Evolutionary conservation across 169 alveolate species (phyloP).

Genomic region (Miamiensis avidus): DNA sequence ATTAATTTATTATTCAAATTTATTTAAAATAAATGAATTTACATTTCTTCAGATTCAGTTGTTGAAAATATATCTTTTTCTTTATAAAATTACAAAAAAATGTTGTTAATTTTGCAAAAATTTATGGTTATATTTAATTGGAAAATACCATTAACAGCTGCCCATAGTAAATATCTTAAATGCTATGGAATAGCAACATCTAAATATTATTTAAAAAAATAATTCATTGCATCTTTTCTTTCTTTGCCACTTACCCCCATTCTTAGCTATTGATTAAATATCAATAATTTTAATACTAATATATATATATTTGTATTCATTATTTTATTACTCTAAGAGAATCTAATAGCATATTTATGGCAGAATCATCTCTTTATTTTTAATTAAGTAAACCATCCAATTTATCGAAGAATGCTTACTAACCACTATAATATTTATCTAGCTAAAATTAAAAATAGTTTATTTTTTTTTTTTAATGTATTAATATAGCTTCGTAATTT

Average conservation of each 20-base stretch:
- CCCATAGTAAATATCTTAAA: conserved; percentile 43
- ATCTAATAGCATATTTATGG: conserved; percentile 40
- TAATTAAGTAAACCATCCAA: conserved; percentile 19
- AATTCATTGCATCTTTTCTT: conserved; percentile 41
- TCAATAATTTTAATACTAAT: too few relatives aligned
- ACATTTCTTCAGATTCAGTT: not conserved
- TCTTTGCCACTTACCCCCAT: conserved; percentile 49
- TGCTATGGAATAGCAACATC: conserved; percentile 42
- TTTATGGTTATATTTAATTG: not conserved
- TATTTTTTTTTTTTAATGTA: too few relatives aligned
- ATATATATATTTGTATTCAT: not conserved
- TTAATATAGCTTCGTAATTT: too few relatives aligned
- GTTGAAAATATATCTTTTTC: not conserved
- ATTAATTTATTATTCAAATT: too few relatives aligned
- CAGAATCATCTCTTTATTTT: conserved; percentile 28
- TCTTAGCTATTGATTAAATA: conserved; percentile 10
- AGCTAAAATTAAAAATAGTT: conserved; percentile 24
- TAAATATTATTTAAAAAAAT: conserved; percentile 37
- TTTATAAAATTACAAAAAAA: not conserved
- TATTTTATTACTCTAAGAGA: conserved; percentile 34
- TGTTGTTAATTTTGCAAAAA: not conserved
- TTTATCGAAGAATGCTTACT: conserved; percentile 11
- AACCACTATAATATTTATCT: conserved; percentile 25
- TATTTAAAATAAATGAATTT: not conserved
- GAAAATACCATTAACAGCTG: conserved; percentile 15